Base-by-base conservation (phyloP, 805 yeast genomes). In the Teunomyces atbi region DNA sequence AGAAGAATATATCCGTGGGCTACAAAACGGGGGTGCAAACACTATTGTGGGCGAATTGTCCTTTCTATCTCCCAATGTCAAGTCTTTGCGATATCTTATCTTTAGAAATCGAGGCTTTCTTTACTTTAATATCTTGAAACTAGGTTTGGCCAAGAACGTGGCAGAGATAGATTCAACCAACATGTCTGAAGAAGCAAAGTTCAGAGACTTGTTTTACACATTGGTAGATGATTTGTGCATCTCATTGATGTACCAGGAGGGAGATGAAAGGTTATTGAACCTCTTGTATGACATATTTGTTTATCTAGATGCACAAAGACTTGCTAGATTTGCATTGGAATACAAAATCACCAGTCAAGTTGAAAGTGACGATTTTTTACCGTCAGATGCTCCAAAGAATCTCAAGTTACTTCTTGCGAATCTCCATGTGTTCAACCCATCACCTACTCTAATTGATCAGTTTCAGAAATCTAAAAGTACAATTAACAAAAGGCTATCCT, bases 91-190 rank as follows among this genome's bases (percentile, higher is more conserved):
- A 43, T 90, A 87, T 58, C 69, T 94, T 54, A 84, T 86, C 1
- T 82, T 82, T 59, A 77, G 97, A 53, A 94, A 92, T 59, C 69
- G 96, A 47, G 97, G 96, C 0, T 75, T 89, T 55, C 73, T 89
- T 27, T 77, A 82, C 49, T 74, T 86, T 21, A 69, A 74, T 26
- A 61, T 71, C 5, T 52, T 71, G 51, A 65, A 52, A 40, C 35
- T 45, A 5, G 55, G 55, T 21, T 21, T 37, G 11, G 47, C 49
- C 21, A 27, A 46, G 4, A 47, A 49, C 26, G 56, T 55, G 16
- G 51, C 45, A 12, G 45, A 50, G 44, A 53, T 52, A 26, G 57
- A 54, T 2, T 29, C 52, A 11, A 52, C 51, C 21, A 57, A 50
- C 4, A 46, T 45, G 20, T 45, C 58, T 44, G 34, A 20, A 26